Conservation (phyloP, 1,139 yeast species). For the Wickerhamiella pararugosa region DNA sequence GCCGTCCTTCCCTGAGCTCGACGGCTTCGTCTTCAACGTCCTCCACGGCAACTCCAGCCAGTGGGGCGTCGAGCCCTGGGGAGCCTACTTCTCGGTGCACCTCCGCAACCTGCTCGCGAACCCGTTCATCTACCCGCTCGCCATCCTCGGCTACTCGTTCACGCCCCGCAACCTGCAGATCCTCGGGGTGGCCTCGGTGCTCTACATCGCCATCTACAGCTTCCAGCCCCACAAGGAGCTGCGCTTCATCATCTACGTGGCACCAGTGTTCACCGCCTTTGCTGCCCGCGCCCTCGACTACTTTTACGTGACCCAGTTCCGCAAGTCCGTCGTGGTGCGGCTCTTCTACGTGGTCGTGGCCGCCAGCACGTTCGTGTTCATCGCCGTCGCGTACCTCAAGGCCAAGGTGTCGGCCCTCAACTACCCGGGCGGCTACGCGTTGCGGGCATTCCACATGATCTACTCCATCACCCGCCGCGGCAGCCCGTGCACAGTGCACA, state of each 20-base stretch:
- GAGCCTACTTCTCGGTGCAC: conserved; percentile 48
- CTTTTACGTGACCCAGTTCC: conserved; percentile 2
- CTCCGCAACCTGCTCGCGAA: conserved; percentile 42
- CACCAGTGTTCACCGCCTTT: conserved; percentile 50
- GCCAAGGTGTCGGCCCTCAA: conserved; percentile 54
- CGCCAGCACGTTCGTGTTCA: conserved; percentile 25
- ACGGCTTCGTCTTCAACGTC: conserved; percentile 59
- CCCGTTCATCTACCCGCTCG: conserved; percentile 41
- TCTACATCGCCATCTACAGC: conserved; percentile 50
- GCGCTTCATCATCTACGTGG: conserved; percentile 68
- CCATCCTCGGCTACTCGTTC: conserved; percentile 28
- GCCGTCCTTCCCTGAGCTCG: conserved; percentile 51
- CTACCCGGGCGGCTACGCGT: conserved; percentile 82
- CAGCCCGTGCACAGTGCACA: conserved; percentile 34
- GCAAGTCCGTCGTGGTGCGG: conserved; percentile 16
- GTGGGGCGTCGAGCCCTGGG: conserved; percentile 78
- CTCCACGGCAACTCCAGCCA: conserved; percentile 51
- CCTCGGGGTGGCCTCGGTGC: conserved; percentile 32
- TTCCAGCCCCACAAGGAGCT: conserved; percentile 88
- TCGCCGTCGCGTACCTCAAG: conserved; percentile 35
- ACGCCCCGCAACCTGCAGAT: conserved; percentile 24
- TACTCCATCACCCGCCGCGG: conserved; percentile 3
- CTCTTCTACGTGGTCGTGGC: conserved; percentile 23
- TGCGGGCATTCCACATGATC: conserved; percentile 35
- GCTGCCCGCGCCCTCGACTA: conserved; percentile 39